These are phyloP conservation scores for Pleomassaria siparia DNA, from an alignment of 2,329 filamentous ascomycete genomes.

Conservation along the genomic window DNA sequence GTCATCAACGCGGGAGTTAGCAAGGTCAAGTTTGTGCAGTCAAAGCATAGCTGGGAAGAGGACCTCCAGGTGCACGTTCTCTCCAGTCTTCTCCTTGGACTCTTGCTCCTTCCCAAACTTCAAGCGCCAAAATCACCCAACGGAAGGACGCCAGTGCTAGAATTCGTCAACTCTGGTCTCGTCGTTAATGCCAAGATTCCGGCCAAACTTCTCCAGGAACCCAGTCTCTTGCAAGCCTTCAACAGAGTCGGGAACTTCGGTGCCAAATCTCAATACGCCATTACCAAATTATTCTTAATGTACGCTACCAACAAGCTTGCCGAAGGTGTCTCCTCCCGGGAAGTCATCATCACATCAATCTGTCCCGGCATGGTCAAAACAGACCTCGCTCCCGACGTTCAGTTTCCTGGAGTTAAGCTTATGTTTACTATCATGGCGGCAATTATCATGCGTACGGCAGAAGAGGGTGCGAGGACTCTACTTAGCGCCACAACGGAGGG, in stretches of 20 bases:
- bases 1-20: conserved; percentile 45
- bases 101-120: conserved; percentile 51
- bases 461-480: conserved; percentile 33
- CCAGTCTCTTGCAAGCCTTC: conserved; percentile 32
- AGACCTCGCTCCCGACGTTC: conserved; percentile 34
- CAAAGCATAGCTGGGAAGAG: conserved; percentile 42
- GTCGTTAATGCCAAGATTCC: conserved; percentile 29
- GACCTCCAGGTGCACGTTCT: conserved; percentile 61
- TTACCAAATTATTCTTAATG: conserved; percentile 41
- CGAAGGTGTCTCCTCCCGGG: conserved; percentile 22
- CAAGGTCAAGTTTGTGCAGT: conserved; percentile 22
- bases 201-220: conserved; percentile 18
- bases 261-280: conserved; percentile 29
- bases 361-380: conserved; percentile 37
- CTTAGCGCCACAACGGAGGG: conserved; percentile 39
- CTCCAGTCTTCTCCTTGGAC: conserved; percentile 56
- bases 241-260: conserved; percentile 32
- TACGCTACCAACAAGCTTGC: conserved; percentile 34
- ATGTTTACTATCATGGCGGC: conserved; percentile 21
- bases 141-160: conserved; percentile 29
- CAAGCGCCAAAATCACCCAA: conserved; percentile 25
- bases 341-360: conserved; percentile 40
- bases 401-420: conserved; percentile 22
- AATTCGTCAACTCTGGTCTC: conserved; percentile 38
- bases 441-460: conserved; percentile 24